Conservation (phyloP, 1,139 yeast species). For the Yamadazyma jaroonii region DNA sequence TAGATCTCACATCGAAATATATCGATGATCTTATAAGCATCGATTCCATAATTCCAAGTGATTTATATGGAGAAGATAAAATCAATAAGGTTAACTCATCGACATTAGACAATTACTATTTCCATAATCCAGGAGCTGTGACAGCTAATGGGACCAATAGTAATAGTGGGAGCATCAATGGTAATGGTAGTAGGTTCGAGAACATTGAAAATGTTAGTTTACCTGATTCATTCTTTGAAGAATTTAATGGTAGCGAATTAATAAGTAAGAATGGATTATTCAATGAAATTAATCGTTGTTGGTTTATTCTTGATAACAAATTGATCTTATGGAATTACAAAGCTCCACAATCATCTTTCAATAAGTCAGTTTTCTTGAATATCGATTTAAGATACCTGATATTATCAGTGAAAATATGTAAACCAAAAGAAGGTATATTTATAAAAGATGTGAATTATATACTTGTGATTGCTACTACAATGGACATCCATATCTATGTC, state of each 20-base stretch:
- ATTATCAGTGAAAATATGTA: slow-evolving; percentile 68
- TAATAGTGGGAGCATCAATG: not conserved
- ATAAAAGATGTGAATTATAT: slow-evolving; percentile 72
- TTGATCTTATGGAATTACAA: slow-evolving; percentile 81
- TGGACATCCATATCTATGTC: slow-evolving; percentile 75
- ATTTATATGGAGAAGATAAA: slow-evolving; percentile 39
- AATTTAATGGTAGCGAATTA: slow-evolving; percentile 66
- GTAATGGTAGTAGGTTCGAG: slow-evolving; percentile 42
- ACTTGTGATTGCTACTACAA: slow-evolving; percentile 75
- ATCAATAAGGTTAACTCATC: slow-evolving; percentile 37
- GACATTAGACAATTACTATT: slow-evolving; percentile 41
- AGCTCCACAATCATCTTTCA: slow-evolving; percentile 51
- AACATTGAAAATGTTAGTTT: slow-evolving; percentile 65
- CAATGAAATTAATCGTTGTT: slow-evolving; percentile 76
- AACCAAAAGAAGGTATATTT: slow-evolving; percentile 79
- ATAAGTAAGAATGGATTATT: slow-evolving; percentile 81
- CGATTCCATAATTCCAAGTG: slow-evolving; percentile 46
- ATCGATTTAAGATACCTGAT: slow-evolving; percentile 82
- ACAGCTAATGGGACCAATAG: not conserved
- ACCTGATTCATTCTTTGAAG: slow-evolving; percentile 82
- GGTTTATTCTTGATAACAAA: slow-evolving; percentile 85
- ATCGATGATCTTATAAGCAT: slow-evolving; percentile 44
- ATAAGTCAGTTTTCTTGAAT: slow-evolving; percentile 64
- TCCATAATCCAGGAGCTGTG: slow-evolving; percentile 42
- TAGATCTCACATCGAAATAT: slow-evolving; percentile 42